phyloP scores from a whole-genome alignment of 2,329 filamentous ascomycete species.

The Alternaria solani region DNA sequence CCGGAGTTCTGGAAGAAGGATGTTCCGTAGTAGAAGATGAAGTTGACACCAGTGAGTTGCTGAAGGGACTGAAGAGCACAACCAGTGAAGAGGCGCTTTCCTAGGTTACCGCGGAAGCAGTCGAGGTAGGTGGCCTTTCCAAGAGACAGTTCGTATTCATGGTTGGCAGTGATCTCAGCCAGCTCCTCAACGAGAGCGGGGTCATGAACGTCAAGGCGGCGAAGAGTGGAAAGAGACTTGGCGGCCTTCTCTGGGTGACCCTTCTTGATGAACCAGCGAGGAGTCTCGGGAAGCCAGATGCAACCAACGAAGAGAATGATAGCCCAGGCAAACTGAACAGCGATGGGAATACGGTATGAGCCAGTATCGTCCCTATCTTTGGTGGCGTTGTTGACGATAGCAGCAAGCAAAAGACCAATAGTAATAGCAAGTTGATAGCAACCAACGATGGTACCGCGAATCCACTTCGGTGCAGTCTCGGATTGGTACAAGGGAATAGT shows the following conservation, averaged over 20 bases:
- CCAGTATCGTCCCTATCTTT: conserved; percentile 63
- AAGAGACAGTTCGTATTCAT: conserved; percentile 76
- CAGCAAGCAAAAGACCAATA: conserved; percentile 73
- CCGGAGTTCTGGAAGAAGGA: conserved; percentile 53
- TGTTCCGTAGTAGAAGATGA: conserved; percentile 55
- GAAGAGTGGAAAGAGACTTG: conserved; percentile 67
- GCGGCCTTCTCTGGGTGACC: conserved; percentile 70
- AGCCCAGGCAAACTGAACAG: conserved; percentile 77
- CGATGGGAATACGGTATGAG: conserved; percentile 79
- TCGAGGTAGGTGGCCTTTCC: conserved; percentile 55
- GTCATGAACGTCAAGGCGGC: conserved; percentile 67
- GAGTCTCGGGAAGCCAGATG: conserved; percentile 77
- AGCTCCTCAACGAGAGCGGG: conserved; percentile 69
- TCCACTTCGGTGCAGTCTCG: conserved; percentile 77
- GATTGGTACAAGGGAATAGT: conserved; percentile 73
- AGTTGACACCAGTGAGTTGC: conserved; percentile 68
- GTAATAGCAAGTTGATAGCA: conserved; percentile 76
- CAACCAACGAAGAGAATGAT: conserved; percentile 69
- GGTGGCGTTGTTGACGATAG: conserved; percentile 72
- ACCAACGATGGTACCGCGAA: conserved; percentile 74
- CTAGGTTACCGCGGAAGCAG: conserved; percentile 56
- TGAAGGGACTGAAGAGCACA: conserved; percentile 80
- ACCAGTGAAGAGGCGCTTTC: conserved; percentile 74
- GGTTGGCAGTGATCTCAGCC: conserved; percentile 70
- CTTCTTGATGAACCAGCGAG: conserved; percentile 73